These are phyloP conservation scores for Umbelopsis sp. DNA, from an alignment of 192 early-diverging fungal genomes.

Conservation along the genomic window DNA sequence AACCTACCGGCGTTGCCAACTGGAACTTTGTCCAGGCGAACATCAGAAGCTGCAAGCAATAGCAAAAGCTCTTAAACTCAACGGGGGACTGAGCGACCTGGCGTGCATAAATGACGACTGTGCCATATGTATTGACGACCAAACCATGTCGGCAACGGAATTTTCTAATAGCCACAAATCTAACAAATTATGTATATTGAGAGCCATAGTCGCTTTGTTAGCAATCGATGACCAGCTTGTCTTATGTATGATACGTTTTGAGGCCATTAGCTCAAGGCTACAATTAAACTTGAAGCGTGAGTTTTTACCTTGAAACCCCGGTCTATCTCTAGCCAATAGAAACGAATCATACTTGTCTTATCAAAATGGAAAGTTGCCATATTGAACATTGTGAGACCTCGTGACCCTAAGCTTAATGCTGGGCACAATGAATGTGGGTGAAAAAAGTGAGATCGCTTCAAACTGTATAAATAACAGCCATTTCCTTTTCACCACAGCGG, in stretches of 20 bases:
- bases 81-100: conserved; percentile 1
- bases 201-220: conserved; percentile 28
- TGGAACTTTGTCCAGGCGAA: conserved; percentile 23
- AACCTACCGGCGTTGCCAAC: not conserved
- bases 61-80: conserved; percentile 27
- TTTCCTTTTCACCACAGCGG: conserved; percentile 10
- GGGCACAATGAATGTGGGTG: not conserved
- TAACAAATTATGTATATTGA: conserved; percentile 16
- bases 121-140: conserved; percentile 38
- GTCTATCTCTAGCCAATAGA: conserved; percentile 18
- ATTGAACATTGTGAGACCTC: conserved; percentile 5
- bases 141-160: not conserved
- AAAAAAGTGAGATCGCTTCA: not conserved
- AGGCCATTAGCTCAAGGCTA: conserved; percentile 35
- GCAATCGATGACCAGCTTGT: conserved; percentile 23
- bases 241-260: conserved; percentile 35
- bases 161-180: not conserved
- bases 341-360: not conserved
- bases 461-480: not conserved
- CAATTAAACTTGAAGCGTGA: conserved; percentile 38
- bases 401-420: not conserved
- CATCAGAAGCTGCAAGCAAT: conserved; percentile 30
- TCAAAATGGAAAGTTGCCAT: not conserved
- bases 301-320: conserved; percentile 37
- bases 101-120: conserved; percentile 28